Base-by-base conservation (phyloP, 176 grass and related monocot genomes). In the Oryza longistaminata region DNA sequence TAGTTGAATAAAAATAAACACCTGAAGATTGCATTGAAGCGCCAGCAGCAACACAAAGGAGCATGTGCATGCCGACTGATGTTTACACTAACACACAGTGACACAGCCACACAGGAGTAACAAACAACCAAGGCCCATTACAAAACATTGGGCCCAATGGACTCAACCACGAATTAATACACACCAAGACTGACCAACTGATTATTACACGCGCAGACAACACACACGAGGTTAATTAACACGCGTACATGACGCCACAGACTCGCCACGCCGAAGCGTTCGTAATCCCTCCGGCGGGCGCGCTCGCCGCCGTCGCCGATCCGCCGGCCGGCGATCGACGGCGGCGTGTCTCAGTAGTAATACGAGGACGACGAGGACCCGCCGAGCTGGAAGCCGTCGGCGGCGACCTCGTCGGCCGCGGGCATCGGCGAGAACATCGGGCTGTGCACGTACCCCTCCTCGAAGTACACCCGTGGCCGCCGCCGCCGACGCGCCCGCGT, bases 361-460 rank as follows among this genome's bases (percentile, higher is more conserved):
- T 85, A 88, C 0, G 92, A 88, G 8, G 91, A 90, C 1, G 88
- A 87, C 29, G 91, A 82, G 11, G 91, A 90, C 2, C 91, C 85
- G 3, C 89, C 89, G 77, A 97, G 94, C 89, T 93, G 89, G 88
- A 97, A 97, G 0, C 89, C 89, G 71, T 93, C 94, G 79, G 74
- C 94, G 79, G 74, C 94, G 79, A 78, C 82, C 73, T 97, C 94
- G n/a, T 97, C 94, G 21, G 80, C 91, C 19, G 91, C 42, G 0
- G 91, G 94, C 94, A 97, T 97, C 70, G 94, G 89, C 27, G 89
- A 92, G 42, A 97, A 97, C 35, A 97, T 37, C 6, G 94, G 94
- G 87, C 91, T 97, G 71, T 97, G 91, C 87, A 97, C 91, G 49
- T 93, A 97, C 11, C 89, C 94, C 80, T 97, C 94, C 43, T 97